Evolutionary conservation across 352 stramenopile genomes (phyloP).

Genomic region (Saprolegnia diclina): DNA sequence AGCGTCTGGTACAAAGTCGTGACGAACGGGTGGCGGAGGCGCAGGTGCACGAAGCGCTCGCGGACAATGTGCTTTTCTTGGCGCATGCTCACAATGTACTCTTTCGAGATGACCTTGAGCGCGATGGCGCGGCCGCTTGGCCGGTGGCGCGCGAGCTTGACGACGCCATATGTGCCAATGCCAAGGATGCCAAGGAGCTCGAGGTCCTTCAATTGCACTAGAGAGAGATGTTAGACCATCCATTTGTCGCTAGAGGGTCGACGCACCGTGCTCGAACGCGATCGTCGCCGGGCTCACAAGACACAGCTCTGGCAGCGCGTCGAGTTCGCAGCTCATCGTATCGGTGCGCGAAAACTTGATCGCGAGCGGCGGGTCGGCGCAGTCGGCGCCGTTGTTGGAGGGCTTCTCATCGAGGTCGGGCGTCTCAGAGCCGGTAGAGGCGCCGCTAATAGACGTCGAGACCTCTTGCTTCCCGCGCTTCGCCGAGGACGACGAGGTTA

Average conservation of each 20-base stretch:
- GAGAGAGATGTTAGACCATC: not conserved
- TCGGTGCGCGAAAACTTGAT: conserved; percentile 8
- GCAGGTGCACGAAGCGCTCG: conserved; percentile 59
- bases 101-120: conserved; percentile 71
- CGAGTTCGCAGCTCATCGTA: not conserved
- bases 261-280: conserved; percentile 22
- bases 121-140: conserved; percentile 54
- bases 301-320: conserved; percentile 8
- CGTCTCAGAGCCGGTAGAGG: conserved; percentile 5
- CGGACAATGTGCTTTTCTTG: conserved; percentile 75
- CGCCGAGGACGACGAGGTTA: not conserved
- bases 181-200: conserved; percentile 65
- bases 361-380: not conserved
- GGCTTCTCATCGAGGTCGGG: conserved; percentile 2
- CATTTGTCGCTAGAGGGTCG: not conserved
- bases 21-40: conserved; percentile 64
- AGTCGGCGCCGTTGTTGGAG: not conserved
- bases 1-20: conserved; percentile 69
- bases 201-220: conserved; percentile 21
- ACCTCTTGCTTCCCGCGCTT: not conserved
- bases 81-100: conserved; percentile 62
- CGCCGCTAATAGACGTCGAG: not conserved
- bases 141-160: conserved; percentile 68
- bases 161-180: conserved; percentile 69
- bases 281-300: conserved; percentile 20